phyloP scores from a whole-genome alignment of 2,329 filamentous ascomycete genomes.

The Arthrobotrys conoides region DNA sequence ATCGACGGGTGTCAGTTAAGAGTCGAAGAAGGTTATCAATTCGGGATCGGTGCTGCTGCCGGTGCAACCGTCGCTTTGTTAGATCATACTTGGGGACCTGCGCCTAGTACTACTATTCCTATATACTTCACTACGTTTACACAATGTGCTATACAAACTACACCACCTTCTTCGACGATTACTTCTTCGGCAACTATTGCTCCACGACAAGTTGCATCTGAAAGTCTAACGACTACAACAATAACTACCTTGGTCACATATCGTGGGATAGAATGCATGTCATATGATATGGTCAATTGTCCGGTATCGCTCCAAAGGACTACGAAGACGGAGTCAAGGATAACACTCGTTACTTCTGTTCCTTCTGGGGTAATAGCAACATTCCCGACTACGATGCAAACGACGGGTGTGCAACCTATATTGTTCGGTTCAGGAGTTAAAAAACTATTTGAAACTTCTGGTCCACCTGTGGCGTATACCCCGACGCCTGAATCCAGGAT shows the following conservation, averaged over 20 bases:
- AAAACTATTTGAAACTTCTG: slow-evolving; percentile 67
- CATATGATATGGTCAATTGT: slow-evolving; percentile 69
- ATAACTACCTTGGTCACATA: slow-evolving; percentile 68
- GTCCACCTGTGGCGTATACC: slow-evolving; percentile 69
- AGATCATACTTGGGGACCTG: slow-evolving; percentile 70
- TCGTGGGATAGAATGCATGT: slow-evolving; percentile 69
- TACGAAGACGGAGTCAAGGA: slow-evolving; percentile 66
- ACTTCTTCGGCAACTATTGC: slow-evolving; percentile 6
- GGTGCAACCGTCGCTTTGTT: slow-evolving; percentile 71
- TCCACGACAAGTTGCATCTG: slow-evolving; percentile 35
- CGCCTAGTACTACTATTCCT: slow-evolving; percentile 69
- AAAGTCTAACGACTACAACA: slow-evolving; percentile 67
- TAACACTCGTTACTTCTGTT: slow-evolving; percentile 68
- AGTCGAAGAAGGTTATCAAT: slow-evolving; percentile 70
- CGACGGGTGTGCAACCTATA: slow-evolving; percentile 66
- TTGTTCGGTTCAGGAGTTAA: slow-evolving; percentile 69
- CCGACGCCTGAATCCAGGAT: slow-evolving; percentile 64
- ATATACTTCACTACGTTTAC: slow-evolving; percentile 72
- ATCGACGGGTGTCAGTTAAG: slow-evolving; percentile 68
- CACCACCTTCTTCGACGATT: neutral
- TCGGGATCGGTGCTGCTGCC: slow-evolving; percentile 72
- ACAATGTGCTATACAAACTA: slow-evolving; percentile 38
- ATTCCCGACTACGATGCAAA: slow-evolving; percentile 67
- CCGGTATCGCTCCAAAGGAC: slow-evolving; percentile 71
- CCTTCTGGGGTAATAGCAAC: slow-evolving; percentile 66